These are phyloP conservation scores for Aureobasidium sp. DNA, from an alignment of 2,329 filamentous ascomycete species.

Conservation along the genomic window DNA sequence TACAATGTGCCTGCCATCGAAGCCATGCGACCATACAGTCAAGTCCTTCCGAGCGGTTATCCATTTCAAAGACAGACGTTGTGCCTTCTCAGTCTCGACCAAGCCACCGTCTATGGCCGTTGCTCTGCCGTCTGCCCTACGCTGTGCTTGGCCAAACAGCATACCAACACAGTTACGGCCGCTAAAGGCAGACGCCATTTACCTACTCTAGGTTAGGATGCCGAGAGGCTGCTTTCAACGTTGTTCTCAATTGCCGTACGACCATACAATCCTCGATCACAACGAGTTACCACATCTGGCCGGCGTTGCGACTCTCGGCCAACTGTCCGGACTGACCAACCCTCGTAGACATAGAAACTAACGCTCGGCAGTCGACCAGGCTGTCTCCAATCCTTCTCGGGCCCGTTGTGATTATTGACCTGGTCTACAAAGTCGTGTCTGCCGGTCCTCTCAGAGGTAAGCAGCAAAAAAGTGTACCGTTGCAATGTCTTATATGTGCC, in stretches of 20 bases:
- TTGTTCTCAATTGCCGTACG: background rate
- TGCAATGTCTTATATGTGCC: slow-evolving; percentile 7
- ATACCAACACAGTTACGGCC: background rate
- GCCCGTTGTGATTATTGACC: slow-evolving; percentile 5
- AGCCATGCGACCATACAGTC: background rate
- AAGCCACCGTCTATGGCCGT: background rate
- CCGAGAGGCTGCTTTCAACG: background rate
- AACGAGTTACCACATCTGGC: background rate
- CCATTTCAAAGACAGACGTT: background rate
- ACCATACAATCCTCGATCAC: background rate
- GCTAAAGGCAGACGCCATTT: background rate
- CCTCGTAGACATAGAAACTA: slow-evolving; percentile 6
- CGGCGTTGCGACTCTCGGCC: background rate
- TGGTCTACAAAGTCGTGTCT: background rate
- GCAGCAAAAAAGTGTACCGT: background rate
- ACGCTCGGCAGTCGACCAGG: background rate
- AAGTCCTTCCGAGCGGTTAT: background rate
- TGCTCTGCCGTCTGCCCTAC: background rate
- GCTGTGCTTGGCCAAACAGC: background rate
- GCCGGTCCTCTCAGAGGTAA: background rate
- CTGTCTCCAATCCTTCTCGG: background rate
- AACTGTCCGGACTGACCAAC: background rate
- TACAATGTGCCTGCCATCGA: background rate
- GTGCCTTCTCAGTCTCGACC: background rate
- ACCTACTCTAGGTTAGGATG: background rate